Evolutionary conservation across 805 yeast genomes (phyloP), one percentile per base, ranked within the genome.

Genomic region (Candida saitoana): DNA sequence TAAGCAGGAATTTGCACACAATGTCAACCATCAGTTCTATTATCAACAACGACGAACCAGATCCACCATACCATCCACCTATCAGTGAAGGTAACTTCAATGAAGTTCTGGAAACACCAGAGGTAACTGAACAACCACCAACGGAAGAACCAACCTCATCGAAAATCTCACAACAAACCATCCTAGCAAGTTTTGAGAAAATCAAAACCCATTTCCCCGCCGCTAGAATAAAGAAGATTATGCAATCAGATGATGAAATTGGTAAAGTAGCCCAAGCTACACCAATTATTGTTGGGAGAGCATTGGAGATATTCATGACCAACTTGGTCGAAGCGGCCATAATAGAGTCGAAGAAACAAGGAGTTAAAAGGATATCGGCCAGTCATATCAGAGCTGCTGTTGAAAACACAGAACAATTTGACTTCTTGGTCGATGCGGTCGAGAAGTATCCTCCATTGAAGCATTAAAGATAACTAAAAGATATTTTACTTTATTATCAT

Each of bases 221-320:
- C 4, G 98, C 98, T 2, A 79, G 98, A 48, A 89, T 93, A 55
- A 93, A 93, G 70, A 87, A 93, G 55, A 79, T 93, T 45, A 91
- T 93, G 96, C 99, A 93, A 59, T 82, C 95, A 20, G 99, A 93
- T 63, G 99, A 93, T 49, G 99, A 93, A 49, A 90, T 93, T 35
- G 99, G 99, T 2, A 93, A 93, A 59, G 98, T 93, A 4, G 96
- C 99, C 3, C 97, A 90, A 58, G 97, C 96, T 2, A 95, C 99
- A 2, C 99, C 99, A 0, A 85, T 91, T n/a, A 91, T 91, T 14
- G 96, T 93, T 6, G 97, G 98, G 5, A 77, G 96, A 48, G 96
- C 99, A 0, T 71, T 93, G 40, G 98, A 93, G 65, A 76, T 88
- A 46, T 93, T 93, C 60, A 79, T 93, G 76, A 87, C 95, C 39